phyloP scores from a whole-genome alignment of 495 filamentous ascomycete genomes.

The Daldinia loculata region DNA sequence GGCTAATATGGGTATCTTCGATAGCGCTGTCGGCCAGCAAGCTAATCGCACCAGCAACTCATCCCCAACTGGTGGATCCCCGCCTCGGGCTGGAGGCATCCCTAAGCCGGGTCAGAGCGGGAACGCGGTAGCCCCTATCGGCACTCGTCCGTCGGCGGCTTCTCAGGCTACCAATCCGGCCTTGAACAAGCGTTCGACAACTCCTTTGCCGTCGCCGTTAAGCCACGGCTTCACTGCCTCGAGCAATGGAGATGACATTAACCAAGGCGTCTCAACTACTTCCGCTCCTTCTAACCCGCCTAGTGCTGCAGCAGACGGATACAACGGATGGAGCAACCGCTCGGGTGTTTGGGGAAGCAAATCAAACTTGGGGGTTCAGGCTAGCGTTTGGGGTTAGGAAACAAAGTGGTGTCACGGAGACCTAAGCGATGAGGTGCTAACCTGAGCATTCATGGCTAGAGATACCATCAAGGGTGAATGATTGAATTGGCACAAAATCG shows the following conservation, averaged over 20 bases:
- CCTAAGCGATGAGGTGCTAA: slow-evolving; percentile 2
- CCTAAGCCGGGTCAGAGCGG: slow-evolving; percentile 59
- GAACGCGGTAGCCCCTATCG: slow-evolving; percentile 86
- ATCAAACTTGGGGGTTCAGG: slow-evolving; percentile 73
- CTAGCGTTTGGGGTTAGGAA: slow-evolving; percentile 78
- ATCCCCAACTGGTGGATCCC: slow-evolving; percentile 82
- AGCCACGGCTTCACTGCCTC: slow-evolving; percentile 75
- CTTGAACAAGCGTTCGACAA: slow-evolving; percentile 86
- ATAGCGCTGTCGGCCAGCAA: slow-evolving; percentile 72
- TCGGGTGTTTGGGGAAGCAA: slow-evolving; percentile 80
- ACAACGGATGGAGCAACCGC: slow-evolving; percentile 74
- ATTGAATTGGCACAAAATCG: slow-evolving; percentile 33
- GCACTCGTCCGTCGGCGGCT: slow-evolving; percentile 76
- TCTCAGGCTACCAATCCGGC: slow-evolving; percentile 67
- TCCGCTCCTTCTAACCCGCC: slow-evolving; percentile 51
- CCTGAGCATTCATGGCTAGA: slow-evolving; percentile 3
- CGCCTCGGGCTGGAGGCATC: slow-evolving; percentile 70
- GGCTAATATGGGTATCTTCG: slow-evolving; percentile 71
- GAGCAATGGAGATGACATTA: slow-evolving; percentile 46
- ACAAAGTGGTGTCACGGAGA: slow-evolving; percentile 13
- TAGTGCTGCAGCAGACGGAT: slow-evolving; percentile 52
- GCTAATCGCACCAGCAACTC: slow-evolving; percentile 87
- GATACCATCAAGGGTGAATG: slow-evolving; percentile 13
- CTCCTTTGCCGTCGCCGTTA: slow-evolving; percentile 87
- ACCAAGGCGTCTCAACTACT: slow-evolving; percentile 41